Percentiles rank a stretch among this genome's conserved stretches.
phyloP scores from a whole-genome alignment of 169 alveolate species.

The Cryptosporidium sp. region DNA sequence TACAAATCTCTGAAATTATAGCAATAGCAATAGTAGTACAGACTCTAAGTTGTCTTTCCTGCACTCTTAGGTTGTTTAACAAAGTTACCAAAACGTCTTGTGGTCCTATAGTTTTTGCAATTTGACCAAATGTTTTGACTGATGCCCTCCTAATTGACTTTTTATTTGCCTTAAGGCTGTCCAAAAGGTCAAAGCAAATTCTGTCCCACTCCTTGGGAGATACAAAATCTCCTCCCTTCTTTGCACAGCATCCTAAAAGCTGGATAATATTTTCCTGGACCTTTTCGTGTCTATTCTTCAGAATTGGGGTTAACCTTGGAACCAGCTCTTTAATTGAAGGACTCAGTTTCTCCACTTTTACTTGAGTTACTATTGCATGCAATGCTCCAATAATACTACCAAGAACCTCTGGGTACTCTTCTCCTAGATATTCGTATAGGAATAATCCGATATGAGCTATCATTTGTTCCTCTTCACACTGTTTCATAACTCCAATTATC shows the following conservation, averaged over 20 bases:
- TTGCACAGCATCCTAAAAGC: constrained; percentile 98
- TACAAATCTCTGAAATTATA: constrained; percentile 99
- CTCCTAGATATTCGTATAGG: constrained; percentile 98
- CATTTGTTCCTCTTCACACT: constrained; percentile 97
- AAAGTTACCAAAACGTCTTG: constrained; percentile 97
- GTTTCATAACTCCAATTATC: constrained; percentile 96
- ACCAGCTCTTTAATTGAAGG: constrained; percentile 99
- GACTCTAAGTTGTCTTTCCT: constrained; percentile 98
- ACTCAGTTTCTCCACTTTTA: constrained; percentile 98
- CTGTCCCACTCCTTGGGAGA: constrained; percentile 99
- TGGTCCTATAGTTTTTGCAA: constrained; percentile 99
- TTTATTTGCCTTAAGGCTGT: constrained; percentile 95
- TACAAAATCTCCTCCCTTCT: constrained; percentile 99
- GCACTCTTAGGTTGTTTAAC: constrained; percentile 95
- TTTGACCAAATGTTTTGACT: constrained; percentile 99
- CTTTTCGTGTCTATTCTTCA: constrained; percentile 99
- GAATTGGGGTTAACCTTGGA: constrained; percentile 99
- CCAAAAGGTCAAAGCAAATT: constrained; percentile 98
- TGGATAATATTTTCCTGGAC: constrained; percentile 98
- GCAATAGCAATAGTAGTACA: constrained; percentile 98
- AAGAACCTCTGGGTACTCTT: constrained; percentile 99
- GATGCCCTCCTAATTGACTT: constrained; percentile 97
- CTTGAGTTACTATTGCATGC: constrained; percentile 97
- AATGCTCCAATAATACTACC: constrained; percentile 98
- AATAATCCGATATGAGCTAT: constrained; percentile 97